Evolutionary conservation across 179 eudicot genomes (phyloP), one percentile per base, ranked within the genome.

Genomic region (Camellia oleifera): DNA sequence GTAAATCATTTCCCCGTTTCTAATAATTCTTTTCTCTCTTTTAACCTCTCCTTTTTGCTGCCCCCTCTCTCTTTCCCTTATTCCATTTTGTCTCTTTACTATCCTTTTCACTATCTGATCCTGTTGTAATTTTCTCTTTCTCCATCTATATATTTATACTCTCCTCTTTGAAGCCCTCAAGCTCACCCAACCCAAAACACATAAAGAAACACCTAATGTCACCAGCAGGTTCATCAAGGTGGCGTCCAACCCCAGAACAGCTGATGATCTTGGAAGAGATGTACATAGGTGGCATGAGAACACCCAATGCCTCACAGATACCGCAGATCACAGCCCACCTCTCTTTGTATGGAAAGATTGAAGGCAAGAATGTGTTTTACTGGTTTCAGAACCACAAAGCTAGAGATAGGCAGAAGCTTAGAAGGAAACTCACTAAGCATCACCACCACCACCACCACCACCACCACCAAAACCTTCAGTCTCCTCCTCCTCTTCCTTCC

Each of bases 331-430:
- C 98, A 5, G 81, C 95, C 75, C 93, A 90, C 45, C 92, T 94
- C 32, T 88, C 95, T n/a, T 78, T 83, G 17, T 92, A 94, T 76
- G 98, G 98, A 0, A 90, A 86, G 83, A 94, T 94, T 50, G 90
- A 94, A 80, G 95, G 98, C 77, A 94, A 94, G 69, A 94, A 92
- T 78, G 97, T 92, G 53, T 94, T 94, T 45, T 94, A 94, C 82
- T 94, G 98, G 98, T 94, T 94, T 69, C 98, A 94, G 77, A 94
- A 94, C 76, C 98, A 94, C 85, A 94, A 94, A 76, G 98, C 98
- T 5, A 84, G 98, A 53, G 97, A 94, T 45, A 82, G 97, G 17
- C 98, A 94, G 57, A 94, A 90, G 86, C 85, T 90, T 10, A 71
- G 97, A 69, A 87, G 86, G 82, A 86, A 83, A 61, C 86, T 90